Evolutionary conservation across 768 basidiomycete species (phyloP), one percentile per base, ranked within the genome.

Genomic region (Botryobasidium botryosum): DNA sequence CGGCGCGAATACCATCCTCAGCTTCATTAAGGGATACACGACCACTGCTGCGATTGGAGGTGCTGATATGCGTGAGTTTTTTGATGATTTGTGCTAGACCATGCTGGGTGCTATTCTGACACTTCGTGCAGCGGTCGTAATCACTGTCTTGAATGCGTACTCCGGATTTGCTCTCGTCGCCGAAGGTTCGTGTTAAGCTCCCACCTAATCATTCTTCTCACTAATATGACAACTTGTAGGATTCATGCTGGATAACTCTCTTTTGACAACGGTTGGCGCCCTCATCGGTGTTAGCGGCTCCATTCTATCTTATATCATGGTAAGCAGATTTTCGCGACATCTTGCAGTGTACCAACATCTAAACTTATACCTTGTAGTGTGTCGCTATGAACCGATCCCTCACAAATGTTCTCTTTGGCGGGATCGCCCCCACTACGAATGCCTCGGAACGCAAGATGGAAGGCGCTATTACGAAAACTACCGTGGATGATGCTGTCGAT

Each of bases 281-380:
- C 62, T 90, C 39, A 90, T 90, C 47, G 86, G 85, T 31, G 86
- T 88, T 56, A 83, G 80, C 60, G 86, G 86, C 39, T 85, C 82
- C 12, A 90, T 90, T 56, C 69, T 90, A 40, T 86, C 83, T 8
- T 88, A 90, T 53, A 87, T 90, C 57, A 90, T 88, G 86, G 86
- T 84, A 53, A 51, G 71, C 48, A 23, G 28, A 27, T 10, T 24
- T 44, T 40, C 13, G 18, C 18, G 15, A 35, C 26, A 18, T 32
- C 38, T 37, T 15, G 24, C 35, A 7, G 24, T 29, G 17, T 28
- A 6, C 31, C 46, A 24, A 50, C 42, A 39, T 40, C 17, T 18
- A 37, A n/a, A 45, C 21, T 35, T 41, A 50, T 25, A 12, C 4
- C 42, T 41, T 37, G 15, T 47, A 88, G 86, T 90, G 86, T 55